Evolutionary conservation across 148 eudicot species (phyloP).

Genomic region (Nepenthes mirabilis): DNA sequence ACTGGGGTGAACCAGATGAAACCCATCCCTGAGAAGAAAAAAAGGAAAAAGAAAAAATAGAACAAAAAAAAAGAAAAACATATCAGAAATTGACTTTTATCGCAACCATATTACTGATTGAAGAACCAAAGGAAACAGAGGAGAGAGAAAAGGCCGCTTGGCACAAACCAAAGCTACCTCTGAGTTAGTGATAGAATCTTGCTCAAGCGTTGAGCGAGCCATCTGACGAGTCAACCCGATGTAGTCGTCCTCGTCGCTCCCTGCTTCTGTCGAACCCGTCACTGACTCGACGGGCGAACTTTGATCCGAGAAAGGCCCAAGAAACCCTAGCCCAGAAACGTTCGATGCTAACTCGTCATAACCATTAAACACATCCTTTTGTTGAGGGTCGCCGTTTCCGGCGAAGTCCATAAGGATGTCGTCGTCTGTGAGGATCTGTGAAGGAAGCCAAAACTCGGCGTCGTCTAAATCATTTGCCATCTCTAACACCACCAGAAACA

Average conservation of each 20-base stretch:
- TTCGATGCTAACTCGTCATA: neutral
- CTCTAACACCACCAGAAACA: no score
- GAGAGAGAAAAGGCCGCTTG: neutral
- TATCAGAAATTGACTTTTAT: neutral
- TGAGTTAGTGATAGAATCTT: slow-evolving; percentile 5
- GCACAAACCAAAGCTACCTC: slow-evolving; percentile 19
- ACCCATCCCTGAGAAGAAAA: slow-evolving; percentile 10
- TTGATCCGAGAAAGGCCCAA: slow-evolving; percentile 21
- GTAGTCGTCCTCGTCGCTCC: slow-evolving; percentile 49
- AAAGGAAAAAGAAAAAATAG: no score
- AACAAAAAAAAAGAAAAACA: neutral
- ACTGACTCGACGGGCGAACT: slow-evolving; percentile 36
- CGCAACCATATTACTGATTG: no score
- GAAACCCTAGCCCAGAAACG: slow-evolving; percentile 7
- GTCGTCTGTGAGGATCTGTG: slow-evolving; percentile 63
- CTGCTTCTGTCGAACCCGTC: slow-evolving; percentile 35
- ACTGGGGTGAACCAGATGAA: slow-evolving; percentile 54
- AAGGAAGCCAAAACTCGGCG: slow-evolving; percentile 65
- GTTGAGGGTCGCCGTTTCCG: neutral
- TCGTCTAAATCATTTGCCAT: slow-evolving; percentile 40
- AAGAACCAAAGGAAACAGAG: neutral
- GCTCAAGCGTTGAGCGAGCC: slow-evolving; percentile 14
- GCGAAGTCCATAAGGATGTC: slow-evolving; percentile 45
- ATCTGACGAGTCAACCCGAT: slow-evolving; percentile 24
- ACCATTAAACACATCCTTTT: neutral